These are phyloP conservation scores for Boletus coccyginus DNA, from an alignment of 768 basidiomycete species.

Conservation along the genomic window DNA sequence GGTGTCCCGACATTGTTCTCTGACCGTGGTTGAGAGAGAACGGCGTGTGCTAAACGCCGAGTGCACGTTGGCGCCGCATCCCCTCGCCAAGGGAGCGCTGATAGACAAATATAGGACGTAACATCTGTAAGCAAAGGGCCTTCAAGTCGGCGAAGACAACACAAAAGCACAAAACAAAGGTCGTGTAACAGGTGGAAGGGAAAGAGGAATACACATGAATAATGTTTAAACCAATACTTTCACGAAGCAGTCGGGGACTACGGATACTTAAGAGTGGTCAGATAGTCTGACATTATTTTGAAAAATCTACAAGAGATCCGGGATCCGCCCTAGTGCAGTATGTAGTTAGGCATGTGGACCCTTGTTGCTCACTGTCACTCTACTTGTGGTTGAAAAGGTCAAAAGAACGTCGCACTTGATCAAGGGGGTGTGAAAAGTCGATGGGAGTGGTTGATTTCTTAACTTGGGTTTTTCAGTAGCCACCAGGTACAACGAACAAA, in stretches of 20 bases:
- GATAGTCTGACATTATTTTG: not conserved
- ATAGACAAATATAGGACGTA: constrained; percentile 4
- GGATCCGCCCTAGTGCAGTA: too few relatives aligned
- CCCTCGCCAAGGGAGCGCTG: constrained; percentile 7
- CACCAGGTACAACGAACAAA: not conserved
- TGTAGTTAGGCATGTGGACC: too few relatives aligned
- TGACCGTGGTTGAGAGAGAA: not conserved
- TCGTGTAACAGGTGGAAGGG: not conserved
- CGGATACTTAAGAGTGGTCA: not conserved
- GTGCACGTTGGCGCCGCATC: not conserved
- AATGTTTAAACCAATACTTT: not conserved
- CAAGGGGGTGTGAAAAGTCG: too few relatives aligned
- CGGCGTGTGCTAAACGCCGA: not conserved
- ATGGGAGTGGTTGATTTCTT: too few relatives aligned
- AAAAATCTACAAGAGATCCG: too few relatives aligned
- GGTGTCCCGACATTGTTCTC: constrained; percentile 14
- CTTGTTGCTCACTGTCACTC: too few relatives aligned
- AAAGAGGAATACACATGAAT: too few relatives aligned
- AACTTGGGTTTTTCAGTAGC: not conserved
- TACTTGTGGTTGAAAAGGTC: too few relatives aligned
- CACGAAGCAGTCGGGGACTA: not conserved
- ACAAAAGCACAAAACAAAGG: too few relatives aligned
- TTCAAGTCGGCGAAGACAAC: not conserved
- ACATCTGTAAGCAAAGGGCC: not conserved
- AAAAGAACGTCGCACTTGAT: too few relatives aligned